Base-by-base conservation (phyloP, 495 filamentous ascomycete genomes). In the Xylaria telfairii region DNA sequence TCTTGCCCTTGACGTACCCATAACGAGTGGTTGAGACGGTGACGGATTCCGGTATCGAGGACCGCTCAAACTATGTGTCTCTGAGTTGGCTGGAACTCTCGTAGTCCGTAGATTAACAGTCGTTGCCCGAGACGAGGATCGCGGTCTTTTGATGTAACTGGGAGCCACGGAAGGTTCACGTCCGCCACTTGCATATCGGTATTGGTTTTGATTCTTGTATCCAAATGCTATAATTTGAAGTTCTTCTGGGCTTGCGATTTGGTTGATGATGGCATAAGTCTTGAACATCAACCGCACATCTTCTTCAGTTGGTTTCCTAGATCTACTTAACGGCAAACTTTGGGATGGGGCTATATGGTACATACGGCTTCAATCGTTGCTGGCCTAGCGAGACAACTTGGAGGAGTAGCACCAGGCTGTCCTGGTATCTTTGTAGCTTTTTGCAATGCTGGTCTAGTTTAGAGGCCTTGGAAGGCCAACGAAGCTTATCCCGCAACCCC, bases 391-490 rank as follows among this genome's bases (percentile, higher is more conserved):
- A 57, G 17, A 57, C 53, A 5, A 57, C 24, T 34, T 57, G 53
- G 21, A 57, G 53, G 5, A 57, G 53, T 8, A 57, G 30, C 26
- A 57, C 53, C 30, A 57, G 8, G 53, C 15, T 57, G n/a, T 57
- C 26, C 17, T 57, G 26, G 24, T 57, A 57, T 57, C 53, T 3
- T 32, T 57, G 53, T 8, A 57, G 17, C n/a, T 57, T 21, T 57
- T 57, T 57, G 26, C 53, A 57, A 57, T 57, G 30, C 24, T 57
- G 28, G 17, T 57, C 53, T 13, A 57, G n/a, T 34, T 57, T 57
- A 34, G 53, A 32, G 8, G 53, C 53, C 26, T 32, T 57, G 15
- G 53, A 12, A 30, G 53, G 26, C 53, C 53, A 57, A 6, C 53
- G 53, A 34, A 57, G 3, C 53, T 32, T 57, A n/a, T 57, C 53